A percentile compares a stretch with the other conserved stretches of the same genome.
phyloP scores from a whole-genome alignment of 768 basidiomycete species.

The Coprinopsis marcescibilis region DNA sequence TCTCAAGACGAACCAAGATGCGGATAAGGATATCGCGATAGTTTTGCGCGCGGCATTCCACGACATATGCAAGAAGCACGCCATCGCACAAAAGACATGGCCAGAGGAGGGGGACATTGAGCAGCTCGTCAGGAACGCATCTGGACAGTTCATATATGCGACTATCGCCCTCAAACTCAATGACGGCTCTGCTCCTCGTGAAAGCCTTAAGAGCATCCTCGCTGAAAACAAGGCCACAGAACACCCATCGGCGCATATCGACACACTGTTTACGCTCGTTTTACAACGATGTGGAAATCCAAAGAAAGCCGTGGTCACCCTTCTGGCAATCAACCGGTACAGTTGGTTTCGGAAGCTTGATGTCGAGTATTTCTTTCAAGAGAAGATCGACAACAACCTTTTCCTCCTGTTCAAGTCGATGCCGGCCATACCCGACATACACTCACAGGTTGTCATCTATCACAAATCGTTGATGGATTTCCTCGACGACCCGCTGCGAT shows the following conservation, averaged over 20 bases:
- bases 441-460: too few species aligned
- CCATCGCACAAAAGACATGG: background rate
- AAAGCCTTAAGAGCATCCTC: background rate
- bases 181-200: background rate
- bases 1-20: background rate
- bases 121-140: background rate
- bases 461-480: too few species aligned
- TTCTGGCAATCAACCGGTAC: background rate
- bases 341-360: too few species aligned
- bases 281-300: background rate
- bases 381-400: too few species aligned
- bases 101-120: background rate
- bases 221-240: too few species aligned
- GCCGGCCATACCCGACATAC: too few species aligned
- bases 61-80: background rate
- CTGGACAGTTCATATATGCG: conserved; percentile 8
- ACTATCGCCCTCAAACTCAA: background rate
- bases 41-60: background rate
- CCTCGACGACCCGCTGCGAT: too few species aligned
- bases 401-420: too few species aligned
- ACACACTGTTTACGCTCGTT: background rate
- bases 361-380: too few species aligned
- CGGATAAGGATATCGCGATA: conserved; percentile 1
- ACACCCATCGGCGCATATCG: background rate
- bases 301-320: background rate